A percentile compares a stretch with the other conserved stretches of the same genome.
Evolutionary conservation across 1,139 yeast species (phyloP).

Genomic region (Hemisphaericaspora xylofermentans): DNA sequence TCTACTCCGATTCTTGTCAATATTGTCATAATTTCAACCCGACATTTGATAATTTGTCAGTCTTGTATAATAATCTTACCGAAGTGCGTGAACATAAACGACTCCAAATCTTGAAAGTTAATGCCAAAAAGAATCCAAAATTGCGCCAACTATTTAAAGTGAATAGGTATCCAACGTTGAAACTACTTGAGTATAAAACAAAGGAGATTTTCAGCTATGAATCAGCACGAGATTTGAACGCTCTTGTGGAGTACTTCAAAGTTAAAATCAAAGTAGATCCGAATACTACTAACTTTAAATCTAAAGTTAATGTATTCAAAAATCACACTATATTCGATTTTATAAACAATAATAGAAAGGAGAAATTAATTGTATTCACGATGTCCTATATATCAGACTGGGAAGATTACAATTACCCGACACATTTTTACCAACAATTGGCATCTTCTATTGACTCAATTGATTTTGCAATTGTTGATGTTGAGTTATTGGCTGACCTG

Average conservation of each 20-base stretch:
- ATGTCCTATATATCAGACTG: constrained; percentile 28
- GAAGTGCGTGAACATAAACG: constrained; percentile 1
- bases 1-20: constrained; percentile 37
- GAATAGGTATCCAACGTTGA: constrained; percentile 32
- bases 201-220: constrained; percentile 27
- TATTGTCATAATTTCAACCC: constrained; percentile 39
- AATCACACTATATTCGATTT: constrained; percentile 1
- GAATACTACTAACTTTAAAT: constrained; percentile 18
- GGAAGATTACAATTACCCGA: constrained; percentile 31
- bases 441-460: constrained; percentile 18
- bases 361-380: constrained; percentile 29
- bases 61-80: constrained; percentile 24
- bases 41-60: constrained; percentile 32
- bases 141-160: constrained; percentile 28
- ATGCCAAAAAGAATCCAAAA: constrained; percentile 25
- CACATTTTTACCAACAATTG: constrained; percentile 35
- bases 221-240: constrained; percentile 23
- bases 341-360: constrained; percentile 4
- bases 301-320: constrained; percentile 12
- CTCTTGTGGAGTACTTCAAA: constrained; percentile 17
- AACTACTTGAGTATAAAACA: constrained; percentile 28
- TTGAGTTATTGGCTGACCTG: constrained; percentile 20
- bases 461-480: constrained; percentile 28
- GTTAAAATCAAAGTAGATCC: constrained; percentile 16
- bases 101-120: constrained; percentile 34